Evolutionary conservation across 129 eudicot species (phyloP).

Genomic region (Saposhnikovia divaricata): DNA sequence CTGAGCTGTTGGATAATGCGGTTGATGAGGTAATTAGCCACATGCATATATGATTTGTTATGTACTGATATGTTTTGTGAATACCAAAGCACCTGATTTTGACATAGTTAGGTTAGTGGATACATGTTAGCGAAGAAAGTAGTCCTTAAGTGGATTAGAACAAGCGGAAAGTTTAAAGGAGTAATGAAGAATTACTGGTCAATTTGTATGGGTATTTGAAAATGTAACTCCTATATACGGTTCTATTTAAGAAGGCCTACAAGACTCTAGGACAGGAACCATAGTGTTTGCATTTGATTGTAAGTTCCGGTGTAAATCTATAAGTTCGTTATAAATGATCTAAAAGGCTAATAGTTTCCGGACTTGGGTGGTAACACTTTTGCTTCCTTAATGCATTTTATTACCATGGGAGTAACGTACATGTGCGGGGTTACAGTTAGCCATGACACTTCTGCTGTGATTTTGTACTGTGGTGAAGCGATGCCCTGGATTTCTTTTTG

Average conservation of each 20-base stretch:
- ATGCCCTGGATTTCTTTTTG: too few species aligned
- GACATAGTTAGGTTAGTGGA: not conserved
- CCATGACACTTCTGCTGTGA: not conserved
- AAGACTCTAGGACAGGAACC: not conserved
- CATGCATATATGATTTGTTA: not conserved
- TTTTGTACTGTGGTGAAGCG: too few species aligned
- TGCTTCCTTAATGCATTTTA: not conserved
- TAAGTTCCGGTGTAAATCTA: not conserved
- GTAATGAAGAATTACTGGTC: not conserved
- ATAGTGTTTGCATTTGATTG: not conserved
- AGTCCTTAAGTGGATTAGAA: not conserved
- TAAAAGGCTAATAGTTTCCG: not conserved
- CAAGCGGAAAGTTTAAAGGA: not conserved
- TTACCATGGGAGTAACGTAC: not conserved
- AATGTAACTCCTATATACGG: not conserved
- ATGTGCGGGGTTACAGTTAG: not conserved
- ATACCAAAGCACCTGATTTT: not conserved
- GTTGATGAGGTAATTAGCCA: conserved; percentile 68
- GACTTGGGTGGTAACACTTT: not conserved
- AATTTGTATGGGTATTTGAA: not conserved
- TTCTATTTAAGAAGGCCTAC: not conserved
- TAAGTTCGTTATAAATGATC: not conserved
- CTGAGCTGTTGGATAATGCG: conserved; percentile 92
- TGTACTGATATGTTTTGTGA: not conserved
- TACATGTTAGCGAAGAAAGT: not conserved